Evolutionary conservation across 305 asterid genomes (phyloP).

Genomic region (Solanum hybrid): DNA sequence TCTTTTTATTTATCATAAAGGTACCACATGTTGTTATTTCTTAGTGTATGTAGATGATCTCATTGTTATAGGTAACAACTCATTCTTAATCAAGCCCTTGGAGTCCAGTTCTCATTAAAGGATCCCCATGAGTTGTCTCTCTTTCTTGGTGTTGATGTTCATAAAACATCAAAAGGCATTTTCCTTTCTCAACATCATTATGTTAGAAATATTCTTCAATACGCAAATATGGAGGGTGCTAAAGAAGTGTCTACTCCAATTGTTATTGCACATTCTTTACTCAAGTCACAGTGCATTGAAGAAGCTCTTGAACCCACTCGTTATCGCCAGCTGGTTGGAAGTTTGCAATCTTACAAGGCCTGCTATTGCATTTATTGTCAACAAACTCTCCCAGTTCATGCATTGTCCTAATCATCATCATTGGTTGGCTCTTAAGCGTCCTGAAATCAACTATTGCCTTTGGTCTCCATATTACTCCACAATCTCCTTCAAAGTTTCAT

Average conservation of each 20-base stretch:
- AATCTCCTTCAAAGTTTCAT: neutral
- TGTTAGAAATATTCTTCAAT: neutral
- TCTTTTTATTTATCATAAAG: neutral
- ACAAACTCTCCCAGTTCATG: neutral
- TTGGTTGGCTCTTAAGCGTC: neutral
- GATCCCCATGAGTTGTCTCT: neutral
- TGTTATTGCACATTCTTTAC: neutral
- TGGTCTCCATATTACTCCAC: neutral
- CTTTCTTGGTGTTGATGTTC: neutral
- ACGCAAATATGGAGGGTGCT: neutral
- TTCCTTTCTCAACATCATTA: neutral
- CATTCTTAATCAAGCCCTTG: neutral
- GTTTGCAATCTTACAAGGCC: neutral
- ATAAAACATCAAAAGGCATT: neutral
- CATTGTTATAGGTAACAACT: neutral
- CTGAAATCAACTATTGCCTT: neutral
- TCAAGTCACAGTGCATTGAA: neutral
- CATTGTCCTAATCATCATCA: neutral
- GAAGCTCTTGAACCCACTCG: neutral
- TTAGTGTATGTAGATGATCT: neutral
- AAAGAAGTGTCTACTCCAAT: neutral
- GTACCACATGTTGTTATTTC: neutral
- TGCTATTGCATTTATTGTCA: neutral
- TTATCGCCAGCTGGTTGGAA: neutral
- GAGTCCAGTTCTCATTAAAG: neutral